Base-by-base conservation (phyloP, 305 asterid genomes). In the Plantago coronopus region DNA sequence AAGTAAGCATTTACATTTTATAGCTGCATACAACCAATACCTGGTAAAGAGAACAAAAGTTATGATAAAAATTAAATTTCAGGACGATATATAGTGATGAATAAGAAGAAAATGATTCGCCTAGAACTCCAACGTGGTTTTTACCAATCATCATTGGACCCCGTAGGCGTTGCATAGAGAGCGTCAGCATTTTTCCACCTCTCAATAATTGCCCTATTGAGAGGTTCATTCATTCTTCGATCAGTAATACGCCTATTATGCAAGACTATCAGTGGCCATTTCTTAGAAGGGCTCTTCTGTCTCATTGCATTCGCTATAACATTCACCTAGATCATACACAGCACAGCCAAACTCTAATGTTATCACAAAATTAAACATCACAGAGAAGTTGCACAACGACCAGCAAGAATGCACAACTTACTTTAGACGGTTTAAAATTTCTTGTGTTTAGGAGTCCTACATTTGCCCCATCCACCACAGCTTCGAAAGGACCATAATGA, bases 21-120 rank as follows among this genome's bases (percentile, higher is more conserved):
- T 83, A 77, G 96, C 96, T 63, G 96, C 97, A 78, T 87, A 88
- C 74, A 88, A 79, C 95, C 97, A 91, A 72, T 88, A 90, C 96
- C 97, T 90, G 78, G 72, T 70, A 68, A 23, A 65, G 44, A 42
- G 23, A 48, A 61, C 66, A 60, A 64, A 66, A 65, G 22, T 59
- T 19, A 63, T 42, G 19, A 66, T 51, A 70, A 69, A 29, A 54
- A 45, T 19, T 7, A 40, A 65, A 51, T 57, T 38, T 46, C 27
- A 43, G 64, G 64, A 54, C 64, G 18, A 62, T 19, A 18, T 27
- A 70, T 50, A 29, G 48, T 17, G 58, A 2, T 14, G 23, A 61
- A 16, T 65, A 62, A 45, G 50, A 14, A 20, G 23, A 57, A 17
- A 38, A 19, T 8, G 0, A 45, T 4, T 17, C 23, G 34, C 12